Conservation (phyloP, 2,329 filamentous ascomycete genomes). For the Penicillium sp. region DNA sequence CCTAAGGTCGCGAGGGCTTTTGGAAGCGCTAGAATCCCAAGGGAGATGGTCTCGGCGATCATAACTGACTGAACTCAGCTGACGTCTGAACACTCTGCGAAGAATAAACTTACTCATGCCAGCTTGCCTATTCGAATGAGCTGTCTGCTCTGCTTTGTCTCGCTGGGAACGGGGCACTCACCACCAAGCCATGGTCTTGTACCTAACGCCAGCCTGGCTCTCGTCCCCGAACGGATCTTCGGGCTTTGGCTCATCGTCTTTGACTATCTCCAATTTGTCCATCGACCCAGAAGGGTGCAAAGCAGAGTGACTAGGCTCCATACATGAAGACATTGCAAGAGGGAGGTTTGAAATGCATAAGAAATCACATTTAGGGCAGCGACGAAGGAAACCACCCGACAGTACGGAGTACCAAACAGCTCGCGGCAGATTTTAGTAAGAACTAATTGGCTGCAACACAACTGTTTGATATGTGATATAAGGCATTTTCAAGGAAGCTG, state of each 20-base stretch:
- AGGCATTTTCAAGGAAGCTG: background rate
- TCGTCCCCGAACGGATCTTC: conserved; percentile 30
- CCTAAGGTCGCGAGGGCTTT: conserved; percentile 52
- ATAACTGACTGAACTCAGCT: conserved; percentile 41
- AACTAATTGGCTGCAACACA: background rate
- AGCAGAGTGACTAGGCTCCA: background rate
- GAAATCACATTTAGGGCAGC: background rate
- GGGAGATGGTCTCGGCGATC: conserved; percentile 58
- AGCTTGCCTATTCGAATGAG: conserved; percentile 18
- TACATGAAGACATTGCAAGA: background rate
- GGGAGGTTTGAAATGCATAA: background rate
- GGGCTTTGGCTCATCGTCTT: background rate
- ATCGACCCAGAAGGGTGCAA: background rate
- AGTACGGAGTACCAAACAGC: background rate
- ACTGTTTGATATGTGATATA: background rate
- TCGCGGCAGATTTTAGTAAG: background rate
- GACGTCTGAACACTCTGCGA: background rate
- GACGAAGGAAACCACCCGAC: background rate
- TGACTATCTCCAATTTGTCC: background rate
- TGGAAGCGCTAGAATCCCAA: conserved; percentile 57
- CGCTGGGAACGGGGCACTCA: conserved; percentile 7
- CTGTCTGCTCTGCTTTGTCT: background rate
- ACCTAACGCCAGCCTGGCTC: conserved; percentile 23
- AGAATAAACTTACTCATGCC: conserved; percentile 19
- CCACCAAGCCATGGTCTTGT: conserved; percentile 33